These are phyloP conservation scores for Ascochyta lentis DNA, from an alignment of 2,329 filamentous ascomycete genomes.

Conservation along the genomic window DNA sequence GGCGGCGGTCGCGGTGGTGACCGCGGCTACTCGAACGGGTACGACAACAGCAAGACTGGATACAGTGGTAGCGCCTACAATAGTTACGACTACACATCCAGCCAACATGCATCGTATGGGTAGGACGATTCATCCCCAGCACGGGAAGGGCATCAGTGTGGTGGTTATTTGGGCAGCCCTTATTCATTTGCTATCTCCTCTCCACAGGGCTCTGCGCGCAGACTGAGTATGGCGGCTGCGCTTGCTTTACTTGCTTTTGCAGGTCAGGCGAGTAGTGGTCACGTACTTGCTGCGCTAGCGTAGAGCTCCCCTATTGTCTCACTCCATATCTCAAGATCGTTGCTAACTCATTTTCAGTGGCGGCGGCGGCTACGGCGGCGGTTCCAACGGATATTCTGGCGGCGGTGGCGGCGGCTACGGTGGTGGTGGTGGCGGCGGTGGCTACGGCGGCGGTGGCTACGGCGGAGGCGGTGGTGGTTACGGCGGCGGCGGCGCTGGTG, in stretches of 20 bases:
- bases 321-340: slow-evolving; percentile 6
- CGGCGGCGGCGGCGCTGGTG: slow-evolving; percentile 59
- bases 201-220: slow-evolving; percentile 40
- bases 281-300: slow-evolving; percentile 39
- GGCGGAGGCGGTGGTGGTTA: slow-evolving; percentile 69
- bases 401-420: slow-evolving; percentile 19
- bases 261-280: slow-evolving; percentile 28
- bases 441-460: slow-evolving; percentile 46
- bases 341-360: slow-evolving; percentile 42
- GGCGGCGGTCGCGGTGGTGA: slow-evolving; percentile 58
- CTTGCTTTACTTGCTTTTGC: slow-evolving; percentile 29
- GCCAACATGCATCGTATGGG: slow-evolving; percentile 54
- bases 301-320: slow-evolving; percentile 35
- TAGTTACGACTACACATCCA: slow-evolving; percentile 53
- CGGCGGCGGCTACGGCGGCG: slow-evolving; percentile 42
- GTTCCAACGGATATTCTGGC: slow-evolving; percentile 23
- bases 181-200: slow-evolving; percentile 39
- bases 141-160: slow-evolving; percentile 51
- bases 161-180: slow-evolving; percentile 38
- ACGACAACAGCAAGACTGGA: slow-evolving; percentile 53
- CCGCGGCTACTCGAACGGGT: slow-evolving; percentile 62
- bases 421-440: slow-evolving; percentile 5
- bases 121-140: slow-evolving; percentile 47
- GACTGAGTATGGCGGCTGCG: slow-evolving; percentile 32
- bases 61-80: slow-evolving; percentile 56